Conservation (phyloP, 1,139 yeast genomes). For the Kodamaea anthophila region DNA sequence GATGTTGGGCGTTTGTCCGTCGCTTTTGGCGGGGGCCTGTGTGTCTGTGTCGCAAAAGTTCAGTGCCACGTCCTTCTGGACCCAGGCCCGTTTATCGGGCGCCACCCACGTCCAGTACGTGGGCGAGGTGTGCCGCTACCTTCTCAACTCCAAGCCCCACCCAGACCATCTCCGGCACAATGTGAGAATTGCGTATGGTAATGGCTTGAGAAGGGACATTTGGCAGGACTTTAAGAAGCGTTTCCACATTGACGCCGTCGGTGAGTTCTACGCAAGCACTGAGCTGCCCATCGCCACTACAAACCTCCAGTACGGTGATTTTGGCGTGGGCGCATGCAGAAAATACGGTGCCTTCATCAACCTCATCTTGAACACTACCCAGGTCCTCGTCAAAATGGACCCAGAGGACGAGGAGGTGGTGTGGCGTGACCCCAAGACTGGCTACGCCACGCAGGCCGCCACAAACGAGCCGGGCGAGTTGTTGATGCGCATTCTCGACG, state of each 20-base stretch:
- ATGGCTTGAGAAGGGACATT: constrained; percentile 88
- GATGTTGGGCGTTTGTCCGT: constrained; percentile 75
- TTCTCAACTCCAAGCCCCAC: constrained; percentile 58
- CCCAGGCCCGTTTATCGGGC: constrained; percentile 64
- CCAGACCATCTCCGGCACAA: constrained; percentile 65
- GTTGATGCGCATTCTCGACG: constrained; percentile 64
- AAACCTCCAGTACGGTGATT: constrained; percentile 68
- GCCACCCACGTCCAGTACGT: constrained; percentile 90
- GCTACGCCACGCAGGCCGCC: constrained; percentile 39
- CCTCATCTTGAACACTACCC: constrained; percentile 48
- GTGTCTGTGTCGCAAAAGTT: constrained; percentile 78
- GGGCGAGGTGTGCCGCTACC: constrained; percentile 91
- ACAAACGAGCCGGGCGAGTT: constrained; percentile 79
- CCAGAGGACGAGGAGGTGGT: constrained; percentile 73
- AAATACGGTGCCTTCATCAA: constrained; percentile 68
- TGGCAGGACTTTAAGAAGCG: constrained; percentile 78
- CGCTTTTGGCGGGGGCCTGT: constrained; percentile 60
- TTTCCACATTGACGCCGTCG: constrained; percentile 69
- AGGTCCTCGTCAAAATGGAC: constrained; percentile 66
- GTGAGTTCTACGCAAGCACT: constrained; percentile 92
- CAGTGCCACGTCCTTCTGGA: constrained; percentile 84
- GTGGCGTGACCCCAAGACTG: constrained; percentile 65
- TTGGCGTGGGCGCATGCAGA: constrained; percentile 87
- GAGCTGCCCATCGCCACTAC: constrained; percentile 93
- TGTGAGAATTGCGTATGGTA: constrained; percentile 77